Conservation (phyloP, 352 stramenopile genomes). For the Pythium phragmitis region DNA sequence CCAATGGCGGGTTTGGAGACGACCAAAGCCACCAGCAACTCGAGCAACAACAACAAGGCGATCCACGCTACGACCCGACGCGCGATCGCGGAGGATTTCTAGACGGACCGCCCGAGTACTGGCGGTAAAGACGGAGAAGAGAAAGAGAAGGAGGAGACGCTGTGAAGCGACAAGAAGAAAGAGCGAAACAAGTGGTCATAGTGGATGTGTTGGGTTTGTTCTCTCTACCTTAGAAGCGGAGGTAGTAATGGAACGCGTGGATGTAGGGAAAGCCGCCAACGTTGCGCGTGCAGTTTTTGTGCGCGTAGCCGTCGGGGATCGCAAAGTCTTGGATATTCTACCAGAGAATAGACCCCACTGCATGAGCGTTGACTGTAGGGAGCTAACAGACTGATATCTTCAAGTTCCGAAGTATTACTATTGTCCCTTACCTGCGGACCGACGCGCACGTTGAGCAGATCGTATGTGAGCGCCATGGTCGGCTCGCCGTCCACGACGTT, state of each 20-base stretch:
- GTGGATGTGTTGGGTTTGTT: neutral
- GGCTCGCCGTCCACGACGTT: constrained; percentile 44
- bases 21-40: constrained; percentile 21
- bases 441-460: constrained; percentile 51
- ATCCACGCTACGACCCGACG: constrained; percentile 14
- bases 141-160: neutral
- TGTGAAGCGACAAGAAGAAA: neutral
- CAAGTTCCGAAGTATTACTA: neutral
- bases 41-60: constrained; percentile 5
- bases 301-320: constrained; percentile 59
- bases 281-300: constrained; percentile 54
- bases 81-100: constrained; percentile 20
- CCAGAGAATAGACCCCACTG: neutral
- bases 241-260: constrained; percentile 74
- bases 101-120: constrained; percentile 25
- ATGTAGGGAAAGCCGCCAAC: constrained; percentile 77
- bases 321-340: constrained; percentile 39
- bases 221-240: constrained; percentile 43
- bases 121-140: constrained; percentile 13
- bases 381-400: neutral
- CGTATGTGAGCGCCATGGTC: constrained; percentile 61
- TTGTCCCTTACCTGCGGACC: constrained; percentile 35
- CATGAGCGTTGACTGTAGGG: no score
- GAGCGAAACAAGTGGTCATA: neutral
- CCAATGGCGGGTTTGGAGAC: constrained; percentile 20